Base-by-base conservation (phyloP, 129 eudicot genomes). In the Artemisia annua region DNA sequence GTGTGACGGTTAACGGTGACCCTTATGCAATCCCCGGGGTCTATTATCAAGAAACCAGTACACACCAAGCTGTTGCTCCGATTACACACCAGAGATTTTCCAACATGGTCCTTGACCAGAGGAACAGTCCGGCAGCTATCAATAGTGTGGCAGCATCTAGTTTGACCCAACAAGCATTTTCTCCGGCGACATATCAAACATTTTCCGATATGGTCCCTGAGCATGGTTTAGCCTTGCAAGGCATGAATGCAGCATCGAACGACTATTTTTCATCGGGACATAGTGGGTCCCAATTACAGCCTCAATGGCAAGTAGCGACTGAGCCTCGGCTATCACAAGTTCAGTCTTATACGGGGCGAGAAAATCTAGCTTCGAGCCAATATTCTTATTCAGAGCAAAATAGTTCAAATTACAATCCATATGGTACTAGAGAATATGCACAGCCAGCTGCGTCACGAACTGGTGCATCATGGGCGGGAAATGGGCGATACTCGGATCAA, bases 381-480 rank as follows among this genome's bases (percentile, higher is more conserved):
- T 81, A 78, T 15, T 35, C 75, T 67, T 78, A 66, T 22, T 48
- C 35, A 48, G 84, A 70, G 57, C 81, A 66, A 11, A 62, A 58
- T 44, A 78, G 80, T 70, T 60, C 66, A 16, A 78, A 39, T 18
- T 77, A 83, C 62, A 80, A 76, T 73, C 60, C 83, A 4, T 81
- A 39, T 35, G 72, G 51, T 7, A 77, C 73, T 8, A 58, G 77
- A 64, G 89, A 74, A 20, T 66, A 20, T 51, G 64, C 39, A 18
- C 79, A 43, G 46, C 70, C 70, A 2, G 71, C 51, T 4, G 19
- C 52, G 24, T 82, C 72, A 9, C 83, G 16, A 49, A 32, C 54
- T 53, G 92, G 85, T 26, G 59, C 79, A 19, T 16, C 83, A 1
- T 18, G 79, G 78, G 85, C 32, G 58, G 80, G 96, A 68, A 79